These are phyloP conservation scores for Cucurbita ficifolia DNA, from an alignment of 306 rosid genomes.

Conservation along the genomic window DNA sequence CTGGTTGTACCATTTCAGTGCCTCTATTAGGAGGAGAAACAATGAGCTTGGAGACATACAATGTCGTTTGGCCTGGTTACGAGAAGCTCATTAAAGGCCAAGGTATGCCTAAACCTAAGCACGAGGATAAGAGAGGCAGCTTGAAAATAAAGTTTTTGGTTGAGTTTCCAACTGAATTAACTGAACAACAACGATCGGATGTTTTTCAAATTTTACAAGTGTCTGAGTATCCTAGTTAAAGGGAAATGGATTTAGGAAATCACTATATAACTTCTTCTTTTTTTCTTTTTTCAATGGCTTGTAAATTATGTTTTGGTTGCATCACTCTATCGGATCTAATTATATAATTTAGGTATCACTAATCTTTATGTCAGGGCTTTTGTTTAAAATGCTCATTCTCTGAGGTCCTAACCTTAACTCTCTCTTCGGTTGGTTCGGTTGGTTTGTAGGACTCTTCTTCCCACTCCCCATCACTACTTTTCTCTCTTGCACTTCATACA, in stretches of 20 bases:
- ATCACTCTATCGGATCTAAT: too few relatives aligned
- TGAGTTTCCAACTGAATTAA: conserved; percentile 44
- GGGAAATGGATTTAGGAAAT: neutral
- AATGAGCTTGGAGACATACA: conserved; percentile 28
- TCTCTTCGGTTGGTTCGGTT: too few relatives aligned
- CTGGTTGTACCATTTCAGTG: conserved; percentile 39
- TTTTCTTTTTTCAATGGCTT: neutral
- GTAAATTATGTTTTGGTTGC: neutral
- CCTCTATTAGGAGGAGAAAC: conserved; percentile 56
- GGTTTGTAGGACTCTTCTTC: too few relatives aligned
- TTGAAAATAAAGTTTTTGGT: conserved; percentile 47
- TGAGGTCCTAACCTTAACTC: too few relatives aligned
- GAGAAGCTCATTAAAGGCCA: conserved; percentile 34
- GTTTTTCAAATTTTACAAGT: conserved; percentile 31
- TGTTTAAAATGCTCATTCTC: too few relatives aligned
- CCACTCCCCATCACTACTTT: too few relatives aligned
- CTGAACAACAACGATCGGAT: conserved; percentile 41
- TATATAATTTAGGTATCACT: too few relatives aligned
- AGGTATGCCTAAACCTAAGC: conserved; percentile 52
- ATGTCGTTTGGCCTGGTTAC: conserved; percentile 44
- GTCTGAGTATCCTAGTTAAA: neutral
- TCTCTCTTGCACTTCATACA: too few relatives aligned
- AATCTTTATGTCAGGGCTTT: too few relatives aligned
- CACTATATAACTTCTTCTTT: neutral
- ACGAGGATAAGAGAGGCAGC: conserved; percentile 41